A percentile compares a stretch with the other conserved stretches of the same genome.
Conservation (phyloP, 2,329 filamentous ascomycete species). For the Pleoardoris graminearum region DNA sequence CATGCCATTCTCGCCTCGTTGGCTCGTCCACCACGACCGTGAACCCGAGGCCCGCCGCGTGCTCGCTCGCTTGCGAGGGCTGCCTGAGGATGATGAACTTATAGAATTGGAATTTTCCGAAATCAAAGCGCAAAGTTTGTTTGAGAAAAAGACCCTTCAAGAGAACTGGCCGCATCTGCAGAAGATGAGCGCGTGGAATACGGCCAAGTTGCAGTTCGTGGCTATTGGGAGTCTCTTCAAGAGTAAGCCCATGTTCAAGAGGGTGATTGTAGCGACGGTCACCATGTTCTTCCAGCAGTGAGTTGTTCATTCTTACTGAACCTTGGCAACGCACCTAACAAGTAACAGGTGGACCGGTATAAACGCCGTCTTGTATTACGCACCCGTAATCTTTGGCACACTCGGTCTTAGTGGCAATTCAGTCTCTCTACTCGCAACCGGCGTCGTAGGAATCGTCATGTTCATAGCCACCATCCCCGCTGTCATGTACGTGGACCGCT, state of each 20-base stretch:
- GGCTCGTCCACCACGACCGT: slow-evolving; percentile 71
- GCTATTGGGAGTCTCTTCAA: slow-evolving; percentile 67
- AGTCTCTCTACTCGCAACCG: slow-evolving; percentile 65
- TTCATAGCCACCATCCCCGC: slow-evolving; percentile 68
- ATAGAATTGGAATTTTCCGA: slow-evolving; percentile 79
- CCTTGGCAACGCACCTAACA: no score
- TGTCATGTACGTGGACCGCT: slow-evolving; percentile 66
- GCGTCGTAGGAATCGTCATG: slow-evolving; percentile 71
- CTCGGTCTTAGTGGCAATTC: slow-evolving; percentile 52
- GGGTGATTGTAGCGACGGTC: slow-evolving; percentile 63
- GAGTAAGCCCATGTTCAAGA: slow-evolving; percentile 67
- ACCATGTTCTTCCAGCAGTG: slow-evolving; percentile 56
- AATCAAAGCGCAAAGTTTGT: slow-evolving; percentile 76
- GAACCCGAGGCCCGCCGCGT: slow-evolving; percentile 68
- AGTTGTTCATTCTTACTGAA: neutral
- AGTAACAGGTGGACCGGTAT: slow-evolving; percentile 49
- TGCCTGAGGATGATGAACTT: slow-evolving; percentile 66
- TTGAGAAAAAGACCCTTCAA: slow-evolving; percentile 71
- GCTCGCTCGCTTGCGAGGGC: slow-evolving; percentile 65
- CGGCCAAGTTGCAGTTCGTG: slow-evolving; percentile 63
- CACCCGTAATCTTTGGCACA: slow-evolving; percentile 54
- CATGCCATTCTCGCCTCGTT: slow-evolving; percentile 79
- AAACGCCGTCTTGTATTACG: slow-evolving; percentile 54
- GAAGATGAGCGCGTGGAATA: slow-evolving; percentile 62
- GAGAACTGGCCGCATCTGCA: slow-evolving; percentile 69